Conservation (phyloP, 2,329 filamentous ascomycete species). For the Colletotrichum phormii region DNA sequence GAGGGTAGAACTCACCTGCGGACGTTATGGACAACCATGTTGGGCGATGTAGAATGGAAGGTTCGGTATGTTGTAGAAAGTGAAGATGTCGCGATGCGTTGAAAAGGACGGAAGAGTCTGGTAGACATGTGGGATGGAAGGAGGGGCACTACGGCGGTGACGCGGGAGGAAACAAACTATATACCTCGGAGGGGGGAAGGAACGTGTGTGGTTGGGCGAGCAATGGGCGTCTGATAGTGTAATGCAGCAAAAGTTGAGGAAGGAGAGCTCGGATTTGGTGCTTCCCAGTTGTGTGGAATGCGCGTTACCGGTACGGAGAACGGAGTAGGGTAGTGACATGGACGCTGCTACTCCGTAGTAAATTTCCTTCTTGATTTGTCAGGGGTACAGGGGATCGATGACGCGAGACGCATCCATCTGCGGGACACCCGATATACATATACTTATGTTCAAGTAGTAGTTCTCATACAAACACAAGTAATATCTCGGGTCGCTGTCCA, state of each 20-base stretch:
- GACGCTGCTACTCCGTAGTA: conserved; percentile 10
- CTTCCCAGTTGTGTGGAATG: conserved; percentile 3
- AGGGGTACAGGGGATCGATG: conserved; percentile 28
- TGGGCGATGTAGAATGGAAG: conserved; percentile 53
- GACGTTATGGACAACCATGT: conserved; percentile 59
- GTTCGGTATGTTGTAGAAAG: conserved; percentile 24
- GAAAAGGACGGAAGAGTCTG: conserved; percentile 28
- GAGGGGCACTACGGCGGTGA: neutral
- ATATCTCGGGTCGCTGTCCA: neutral
- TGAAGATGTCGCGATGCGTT: conserved; percentile 33
- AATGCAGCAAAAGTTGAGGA: neutral
- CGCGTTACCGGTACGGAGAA: neutral
- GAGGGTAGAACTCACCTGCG: conserved; percentile 52
- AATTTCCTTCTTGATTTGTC: conserved; percentile 27
- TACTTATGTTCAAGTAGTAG: accelerated
- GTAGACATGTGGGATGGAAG: conserved; percentile 26
- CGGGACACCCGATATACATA: neutral
- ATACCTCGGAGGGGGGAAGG: conserved; percentile 8
- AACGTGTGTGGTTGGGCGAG: conserved; percentile 17
- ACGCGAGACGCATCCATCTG: conserved; percentile 5
- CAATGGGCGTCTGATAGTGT: conserved; percentile 12
- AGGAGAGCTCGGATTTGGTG: neutral
- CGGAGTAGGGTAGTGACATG: conserved; percentile 7
- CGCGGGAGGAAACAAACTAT: conserved; percentile 23
- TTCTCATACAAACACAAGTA: neutral